Evolutionary conservation across 2,329 filamentous ascomycete genomes (phyloP).

Genomic region (Kalmusia sp.): DNA sequence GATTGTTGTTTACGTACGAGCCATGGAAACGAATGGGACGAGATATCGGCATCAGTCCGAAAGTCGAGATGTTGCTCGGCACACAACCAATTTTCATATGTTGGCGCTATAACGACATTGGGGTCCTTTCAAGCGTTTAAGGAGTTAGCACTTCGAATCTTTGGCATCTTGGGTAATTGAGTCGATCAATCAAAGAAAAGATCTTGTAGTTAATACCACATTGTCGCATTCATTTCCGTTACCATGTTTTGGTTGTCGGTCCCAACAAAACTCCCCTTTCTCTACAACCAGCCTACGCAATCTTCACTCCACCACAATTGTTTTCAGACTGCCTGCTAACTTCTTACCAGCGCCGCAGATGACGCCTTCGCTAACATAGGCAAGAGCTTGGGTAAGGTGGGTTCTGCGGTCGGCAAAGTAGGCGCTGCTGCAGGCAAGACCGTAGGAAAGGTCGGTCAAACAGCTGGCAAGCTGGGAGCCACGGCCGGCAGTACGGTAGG

Average conservation of each 20-base stretch:
- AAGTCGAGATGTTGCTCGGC: not conserved
- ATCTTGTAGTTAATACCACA: not conserved
- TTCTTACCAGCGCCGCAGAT: not conserved
- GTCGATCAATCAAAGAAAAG: not conserved
- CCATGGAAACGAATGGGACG: slow-evolving; percentile 12
- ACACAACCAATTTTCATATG: not conserved
- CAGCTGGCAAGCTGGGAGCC: not conserved
- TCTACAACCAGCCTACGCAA: too few species aligned
- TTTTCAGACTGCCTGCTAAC: not conserved
- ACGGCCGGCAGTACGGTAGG: not conserved
- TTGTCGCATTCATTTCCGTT: not conserved
- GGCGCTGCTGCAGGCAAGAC: not conserved
- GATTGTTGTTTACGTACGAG: slow-evolving; percentile 11
- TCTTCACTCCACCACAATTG: too few species aligned
- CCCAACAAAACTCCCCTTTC: too few species aligned
- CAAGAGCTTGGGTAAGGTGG: not conserved
- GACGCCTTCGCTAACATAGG: slow-evolving; percentile 7
- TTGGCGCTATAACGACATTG: slow-evolving; percentile 1
- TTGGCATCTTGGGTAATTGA: slow-evolving; percentile 3
- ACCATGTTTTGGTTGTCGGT: too few species aligned
- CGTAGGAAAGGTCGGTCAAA: not conserved
- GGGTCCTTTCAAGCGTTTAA: slow-evolving; percentile 1
- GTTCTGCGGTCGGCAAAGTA: not conserved
- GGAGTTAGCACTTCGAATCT: not conserved
- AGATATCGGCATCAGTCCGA: not conserved